A percentile compares a stretch with the other conserved stretches of the same genome.
Conservation (phyloP, 768 basidiomycete species). For the Boletus bicolor region DNA sequence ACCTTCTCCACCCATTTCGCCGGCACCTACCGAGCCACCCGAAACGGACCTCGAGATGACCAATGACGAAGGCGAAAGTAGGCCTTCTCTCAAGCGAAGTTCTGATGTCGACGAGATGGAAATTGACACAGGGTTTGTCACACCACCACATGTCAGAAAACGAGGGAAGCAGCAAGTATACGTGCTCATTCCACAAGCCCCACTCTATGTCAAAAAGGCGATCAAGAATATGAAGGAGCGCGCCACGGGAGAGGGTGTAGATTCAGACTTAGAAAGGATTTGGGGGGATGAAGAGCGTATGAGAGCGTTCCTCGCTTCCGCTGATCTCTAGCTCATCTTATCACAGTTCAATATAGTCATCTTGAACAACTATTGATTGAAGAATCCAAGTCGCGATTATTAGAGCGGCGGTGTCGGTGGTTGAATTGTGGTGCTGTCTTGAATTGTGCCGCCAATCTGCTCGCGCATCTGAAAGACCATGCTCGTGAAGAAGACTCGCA, state of each 20-base stretch:
- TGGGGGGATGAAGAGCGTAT: conserved; percentile 30
- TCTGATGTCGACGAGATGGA: conserved; percentile 15
- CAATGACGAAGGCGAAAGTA: conserved; percentile 1
- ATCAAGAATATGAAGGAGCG: conserved; percentile 18
- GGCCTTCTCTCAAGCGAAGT: conserved; percentile 22
- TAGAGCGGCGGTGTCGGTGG: conserved; percentile 56
- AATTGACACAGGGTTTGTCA: not conserved
- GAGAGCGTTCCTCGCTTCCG: conserved; percentile 23
- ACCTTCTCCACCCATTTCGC: conserved; percentile 43
- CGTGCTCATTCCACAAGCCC: conserved; percentile 29
- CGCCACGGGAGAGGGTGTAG: conserved; percentile 13
- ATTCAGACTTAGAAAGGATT: conserved; percentile 15
- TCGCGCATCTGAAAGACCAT: conserved; percentile 47
- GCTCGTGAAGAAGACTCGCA: conserved; percentile 29
- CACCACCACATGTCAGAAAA: conserved; percentile 16
- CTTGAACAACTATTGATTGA: conserved; percentile 44
- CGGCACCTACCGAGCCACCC: conserved; percentile 19
- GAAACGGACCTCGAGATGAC: conserved; percentile 21
- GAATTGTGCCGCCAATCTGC: conserved; percentile 50
- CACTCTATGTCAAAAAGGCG: conserved; percentile 20
- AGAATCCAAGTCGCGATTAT: conserved; percentile 47
- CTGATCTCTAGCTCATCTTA: conserved; percentile 27
- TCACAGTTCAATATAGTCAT: conserved; percentile 38
- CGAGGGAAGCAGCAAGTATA: conserved; percentile 26
- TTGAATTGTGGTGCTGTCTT: conserved; percentile 50